phyloP scores from a whole-genome alignment of 129 eudicot species.

The Heracleum sosnowskyi region DNA sequence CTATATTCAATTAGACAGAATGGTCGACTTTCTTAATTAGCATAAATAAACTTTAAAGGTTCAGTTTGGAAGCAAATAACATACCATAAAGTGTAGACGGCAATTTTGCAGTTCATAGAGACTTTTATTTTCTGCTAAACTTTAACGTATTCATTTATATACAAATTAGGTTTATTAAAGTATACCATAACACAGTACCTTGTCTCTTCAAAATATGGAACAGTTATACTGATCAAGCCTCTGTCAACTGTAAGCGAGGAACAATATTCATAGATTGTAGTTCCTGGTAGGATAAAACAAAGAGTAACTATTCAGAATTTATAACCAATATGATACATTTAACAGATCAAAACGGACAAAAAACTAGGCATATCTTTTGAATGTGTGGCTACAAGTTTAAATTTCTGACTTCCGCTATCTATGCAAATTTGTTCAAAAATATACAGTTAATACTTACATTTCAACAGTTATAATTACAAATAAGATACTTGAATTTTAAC shows the following conservation, averaged over 20 bases:
- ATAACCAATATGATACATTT: background rate
- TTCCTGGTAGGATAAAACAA: slow-evolving; percentile 32
- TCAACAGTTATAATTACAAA: background rate
- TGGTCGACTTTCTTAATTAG: background rate
- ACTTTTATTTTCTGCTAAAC: background rate
- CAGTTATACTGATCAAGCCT: slow-evolving; percentile 23
- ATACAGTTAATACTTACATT: background rate
- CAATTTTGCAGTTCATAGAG: background rate
- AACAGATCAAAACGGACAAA: background rate
- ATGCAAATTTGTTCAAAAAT: background rate
- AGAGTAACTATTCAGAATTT: background rate
- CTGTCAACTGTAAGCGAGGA: slow-evolving; percentile 61
- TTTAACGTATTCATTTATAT: no score
- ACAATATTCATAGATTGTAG: slow-evolving; percentile 75
- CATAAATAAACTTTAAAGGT: background rate
- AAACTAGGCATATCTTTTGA: background rate
- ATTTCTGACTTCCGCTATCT: background rate
- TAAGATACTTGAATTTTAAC: background rate
- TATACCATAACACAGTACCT: slow-evolving; percentile 4
- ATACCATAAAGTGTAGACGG: background rate
- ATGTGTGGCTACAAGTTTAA: background rate
- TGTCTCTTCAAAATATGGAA: background rate
- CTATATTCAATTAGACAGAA: background rate
- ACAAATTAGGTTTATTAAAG: background rate
- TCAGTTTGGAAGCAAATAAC: background rate